phyloP scores from a whole-genome alignment of 345 rosid genomes.

The Citrus medica region DNA sequence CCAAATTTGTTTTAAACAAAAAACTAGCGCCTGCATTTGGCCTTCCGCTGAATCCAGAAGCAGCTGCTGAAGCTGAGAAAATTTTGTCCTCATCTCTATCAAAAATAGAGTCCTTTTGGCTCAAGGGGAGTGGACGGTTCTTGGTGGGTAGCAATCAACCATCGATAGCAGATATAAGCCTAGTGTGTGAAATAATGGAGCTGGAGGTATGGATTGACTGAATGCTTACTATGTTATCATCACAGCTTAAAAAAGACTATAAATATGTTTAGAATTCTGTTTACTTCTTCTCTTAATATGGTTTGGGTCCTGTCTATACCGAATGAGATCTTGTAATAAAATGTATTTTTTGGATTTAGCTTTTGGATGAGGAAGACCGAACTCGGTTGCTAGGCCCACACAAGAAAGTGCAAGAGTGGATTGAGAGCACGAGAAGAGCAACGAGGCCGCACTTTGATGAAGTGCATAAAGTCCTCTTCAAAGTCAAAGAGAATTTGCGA shows the following conservation, averaged over 20 bases:
- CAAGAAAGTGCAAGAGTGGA: slow-evolving; percentile 75
- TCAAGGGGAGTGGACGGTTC: slow-evolving; percentile 63
- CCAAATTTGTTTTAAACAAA: slow-evolving; percentile 38
- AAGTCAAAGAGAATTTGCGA: slow-evolving; percentile 35
- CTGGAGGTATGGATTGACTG: slow-evolving; percentile 48
- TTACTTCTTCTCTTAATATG: not conserved
- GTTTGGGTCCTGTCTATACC: not conserved
- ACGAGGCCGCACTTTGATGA: slow-evolving; percentile 78
- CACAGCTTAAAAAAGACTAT: not conserved
- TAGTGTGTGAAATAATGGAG: slow-evolving; percentile 79
- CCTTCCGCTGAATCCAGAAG: slow-evolving; percentile 43
- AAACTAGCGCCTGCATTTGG: slow-evolving; percentile 57
- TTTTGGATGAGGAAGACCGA: slow-evolving; percentile 65
- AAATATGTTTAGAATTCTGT: not conserved
- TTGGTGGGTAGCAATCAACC: slow-evolving; percentile 76
- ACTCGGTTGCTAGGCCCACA: slow-evolving; percentile 52
- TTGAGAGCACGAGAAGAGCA: slow-evolving; percentile 60
- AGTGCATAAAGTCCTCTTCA: slow-evolving; percentile 52
- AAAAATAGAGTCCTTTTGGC: slow-evolving; percentile 74
- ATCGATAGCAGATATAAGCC: slow-evolving; percentile 82
- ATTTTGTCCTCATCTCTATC: slow-evolving; percentile 48
- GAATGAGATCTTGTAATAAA: not conserved
- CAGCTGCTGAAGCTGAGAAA: slow-evolving; percentile 69
- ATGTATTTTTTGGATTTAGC: slow-evolving; percentile 30
- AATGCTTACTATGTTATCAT: not conserved